Evolutionary conservation across 2,329 filamentous ascomycete genomes (phyloP).

Genomic region (Cladosporium cucumerinum): DNA sequence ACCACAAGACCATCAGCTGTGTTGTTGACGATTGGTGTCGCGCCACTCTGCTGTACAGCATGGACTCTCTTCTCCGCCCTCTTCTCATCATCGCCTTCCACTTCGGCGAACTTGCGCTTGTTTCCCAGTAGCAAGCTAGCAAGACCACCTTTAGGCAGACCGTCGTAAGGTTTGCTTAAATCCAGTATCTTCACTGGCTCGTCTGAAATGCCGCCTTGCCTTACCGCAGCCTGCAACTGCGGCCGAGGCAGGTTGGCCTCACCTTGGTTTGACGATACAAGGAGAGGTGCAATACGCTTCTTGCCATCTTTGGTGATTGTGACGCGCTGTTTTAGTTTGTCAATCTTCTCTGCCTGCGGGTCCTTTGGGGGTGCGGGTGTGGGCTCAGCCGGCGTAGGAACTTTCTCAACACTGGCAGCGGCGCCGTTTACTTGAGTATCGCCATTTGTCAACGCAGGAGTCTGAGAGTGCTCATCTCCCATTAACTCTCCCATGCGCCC

Average conservation of each 20-base stretch:
- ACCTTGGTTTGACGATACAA: constrained; percentile 84
- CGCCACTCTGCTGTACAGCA: constrained; percentile 58
- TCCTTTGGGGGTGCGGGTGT: constrained; percentile 45
- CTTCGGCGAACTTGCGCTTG: constrained; percentile 74
- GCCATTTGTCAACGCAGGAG: constrained; percentile 43
- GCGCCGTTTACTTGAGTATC: constrained; percentile 45
- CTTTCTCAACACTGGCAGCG: constrained; percentile 27
- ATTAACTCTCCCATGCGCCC: constrained; percentile 98
- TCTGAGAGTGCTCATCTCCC: constrained; percentile 68
- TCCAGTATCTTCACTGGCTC: constrained; percentile 66
- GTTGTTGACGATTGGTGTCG: constrained; percentile 71
- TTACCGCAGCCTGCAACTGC: constrained; percentile 75
- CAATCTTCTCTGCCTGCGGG: constrained; percentile 57
- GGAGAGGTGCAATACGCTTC: constrained; percentile 86
- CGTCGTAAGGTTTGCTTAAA: constrained; percentile 89
- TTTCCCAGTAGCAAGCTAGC: constrained; percentile 85
- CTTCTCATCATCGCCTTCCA: constrained; percentile 74
- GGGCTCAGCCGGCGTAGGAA: constrained; percentile 46
- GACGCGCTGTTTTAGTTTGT: constrained; percentile 81
- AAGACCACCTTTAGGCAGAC: constrained; percentile 84
- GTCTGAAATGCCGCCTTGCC: constrained; percentile 47
- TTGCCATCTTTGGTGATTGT: constrained; percentile 96
- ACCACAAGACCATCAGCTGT: constrained; percentile 74
- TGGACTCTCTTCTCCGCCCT: constrained; percentile 58
- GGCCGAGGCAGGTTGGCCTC: constrained; percentile 86